phyloP scores from a whole-genome alignment of 768 basidiomycete genomes.

The Crucibulum laeve region DNA sequence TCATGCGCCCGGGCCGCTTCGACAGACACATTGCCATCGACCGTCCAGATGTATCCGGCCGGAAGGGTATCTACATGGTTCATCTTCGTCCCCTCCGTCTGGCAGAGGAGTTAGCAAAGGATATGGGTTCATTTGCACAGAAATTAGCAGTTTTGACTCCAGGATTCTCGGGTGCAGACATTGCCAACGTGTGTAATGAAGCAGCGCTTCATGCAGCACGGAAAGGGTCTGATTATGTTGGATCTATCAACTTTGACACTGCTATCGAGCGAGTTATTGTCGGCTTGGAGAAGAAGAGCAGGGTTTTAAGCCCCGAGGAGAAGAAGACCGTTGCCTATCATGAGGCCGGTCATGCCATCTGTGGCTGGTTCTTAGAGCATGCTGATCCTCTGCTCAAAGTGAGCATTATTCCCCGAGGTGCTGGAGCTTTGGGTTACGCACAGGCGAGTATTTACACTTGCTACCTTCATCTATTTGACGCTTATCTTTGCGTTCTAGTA shows the following conservation, averaged over 20 bases:
- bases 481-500: conserved; percentile 47
- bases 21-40: conserved; percentile 96
- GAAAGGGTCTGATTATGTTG: conserved; percentile 70
- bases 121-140: conserved; percentile 64
- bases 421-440: conserved; percentile 94
- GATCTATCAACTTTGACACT: conserved; percentile 87
- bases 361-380: conserved; percentile 97
- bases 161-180: conserved; percentile 98
- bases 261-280: conserved; percentile 98
- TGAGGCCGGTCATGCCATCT: conserved; percentile 97
- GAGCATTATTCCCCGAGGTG: conserved; percentile 95
- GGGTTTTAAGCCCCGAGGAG: conserved; percentile 90
- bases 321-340: conserved; percentile 99
- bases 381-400: conserved; percentile 97
- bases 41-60: conserved; percentile 89
- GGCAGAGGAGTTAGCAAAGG: conserved; percentile 43
- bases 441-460: conserved; percentile 51
- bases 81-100: conserved; percentile 85
- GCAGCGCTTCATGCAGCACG: conserved; percentile 94
- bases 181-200: conserved; percentile 99
- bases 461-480: conserved; percentile 3
- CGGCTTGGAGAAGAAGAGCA: conserved; percentile 92
- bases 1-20: conserved; percentile 97
- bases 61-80: conserved; percentile 91
- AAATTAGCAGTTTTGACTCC: conserved; percentile 96